Evolutionary conservation across 2,329 filamentous ascomycete genomes (phyloP).

Genomic region (Chaetothyriales sp.): DNA sequence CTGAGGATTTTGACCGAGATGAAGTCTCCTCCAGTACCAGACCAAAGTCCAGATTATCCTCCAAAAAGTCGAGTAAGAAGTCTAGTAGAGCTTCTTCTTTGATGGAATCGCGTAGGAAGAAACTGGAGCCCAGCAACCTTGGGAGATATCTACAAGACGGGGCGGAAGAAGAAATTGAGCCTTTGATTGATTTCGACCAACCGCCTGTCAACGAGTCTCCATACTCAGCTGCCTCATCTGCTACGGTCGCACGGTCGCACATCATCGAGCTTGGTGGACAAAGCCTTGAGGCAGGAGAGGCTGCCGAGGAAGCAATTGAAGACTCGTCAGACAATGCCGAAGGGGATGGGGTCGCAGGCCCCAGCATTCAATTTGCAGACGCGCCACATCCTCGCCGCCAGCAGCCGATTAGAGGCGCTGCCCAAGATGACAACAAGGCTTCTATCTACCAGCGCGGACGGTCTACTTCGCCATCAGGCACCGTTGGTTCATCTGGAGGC

Average conservation of each 20-base stretch:
- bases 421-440: not conserved
- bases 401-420: conserved; percentile 10
- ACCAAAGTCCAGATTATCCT: conserved; percentile 6
- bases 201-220: not conserved
- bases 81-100: conserved; percentile 13
- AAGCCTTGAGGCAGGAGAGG: not conserved
- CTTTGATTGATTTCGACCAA: not conserved
- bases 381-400: conserved; percentile 22
- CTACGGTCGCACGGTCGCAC: too few relatives aligned
- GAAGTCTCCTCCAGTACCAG: conserved; percentile 1
- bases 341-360: conserved; percentile 46
- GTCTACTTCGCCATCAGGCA: not conserved
- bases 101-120: not conserved
- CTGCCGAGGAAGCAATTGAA: not conserved
- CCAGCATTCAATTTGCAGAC: conserved; percentile 61
- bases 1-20: conserved; percentile 2
- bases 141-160: conserved; percentile 1
- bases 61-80: conserved; percentile 17
- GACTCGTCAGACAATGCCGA: conserved; percentile 15
- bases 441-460: conserved; percentile 27
- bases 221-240: too few relatives aligned
- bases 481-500: not conserved
- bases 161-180: not conserved
- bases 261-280: too few relatives aligned
- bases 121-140: not conserved